Evolutionary conservation across 2,329 filamentous ascomycete genomes (phyloP), one percentile per base, ranked within the genome.

Genomic region (Alternaria brassicae): DNA sequence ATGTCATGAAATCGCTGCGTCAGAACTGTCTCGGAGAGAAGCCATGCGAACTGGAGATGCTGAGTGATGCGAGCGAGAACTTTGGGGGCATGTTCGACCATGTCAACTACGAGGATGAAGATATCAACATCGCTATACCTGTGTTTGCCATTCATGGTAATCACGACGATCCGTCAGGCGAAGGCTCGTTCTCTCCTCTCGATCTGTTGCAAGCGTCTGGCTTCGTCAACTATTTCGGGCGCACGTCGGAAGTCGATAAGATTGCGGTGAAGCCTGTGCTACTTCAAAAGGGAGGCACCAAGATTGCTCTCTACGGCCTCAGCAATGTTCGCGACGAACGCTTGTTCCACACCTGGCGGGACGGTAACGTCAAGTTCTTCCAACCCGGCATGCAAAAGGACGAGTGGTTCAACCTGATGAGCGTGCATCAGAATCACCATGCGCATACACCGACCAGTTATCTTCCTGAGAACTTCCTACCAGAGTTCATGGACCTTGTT

Each of bases 71-170:
- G 7, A 92, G 89, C 67, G 91, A 96, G 71, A 91, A 94, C 63
- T 97, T 99, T 70, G 90, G 92, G 62, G 91, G 83, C 6, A 89
- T 92, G 0, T 96, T 97, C 74, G 89, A 92, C 49, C 91, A 97
- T 76, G 94, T 97, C 79, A 99, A 99, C 79, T 99, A 99, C 79
- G 93, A 98, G 78, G 95, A 99, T 72, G 88, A 92, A 23, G 92
- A 99, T 70, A 97, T 99, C 78, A 99, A 99, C 72, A 88, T 99
- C 61, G 92, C 93, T 1, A 97, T 98, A 56, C 95, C 95, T 0
- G 93, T 99, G 27, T 99, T 99, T 75, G 97, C 94, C 0, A 99
- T 99, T 39, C 96, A 99, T 71, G 95, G 95, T 44, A 99, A 99
- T 72, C 95, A 99, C 75, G 95, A 99, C 73, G 95, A 99, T 74